A percentile compares a stretch with the other conserved stretches of the same genome.
Evolutionary conservation across 257 asterid species (phyloP).

Genomic region (Agastache rugosa): DNA sequence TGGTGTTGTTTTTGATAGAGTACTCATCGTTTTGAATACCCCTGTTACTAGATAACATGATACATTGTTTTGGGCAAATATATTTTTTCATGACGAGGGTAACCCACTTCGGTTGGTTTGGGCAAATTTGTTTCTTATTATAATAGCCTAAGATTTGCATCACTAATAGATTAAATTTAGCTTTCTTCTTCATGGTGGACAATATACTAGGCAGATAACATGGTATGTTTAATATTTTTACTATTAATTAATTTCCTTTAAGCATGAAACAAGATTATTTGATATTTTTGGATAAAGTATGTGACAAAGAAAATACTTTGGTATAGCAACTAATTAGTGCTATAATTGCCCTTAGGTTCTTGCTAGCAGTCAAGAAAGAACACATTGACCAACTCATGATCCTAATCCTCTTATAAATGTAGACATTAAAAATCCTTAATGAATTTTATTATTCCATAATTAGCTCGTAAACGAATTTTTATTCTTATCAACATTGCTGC

Average conservation of each 20-base stretch:
- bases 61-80: background rate
- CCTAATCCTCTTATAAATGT: background rate
- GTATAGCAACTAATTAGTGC: background rate
- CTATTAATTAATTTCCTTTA: background rate
- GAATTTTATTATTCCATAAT: background rate
- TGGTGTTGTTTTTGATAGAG: background rate
- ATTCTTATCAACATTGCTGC: too few species aligned
- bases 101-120: background rate
- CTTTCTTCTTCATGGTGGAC: background rate
- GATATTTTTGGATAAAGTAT: background rate
- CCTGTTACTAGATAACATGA: background rate
- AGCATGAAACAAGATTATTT: background rate
- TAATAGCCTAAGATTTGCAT: background rate
- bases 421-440: background rate
- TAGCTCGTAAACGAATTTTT: background rate
- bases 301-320: background rate
- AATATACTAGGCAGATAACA: background rate
- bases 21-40: background rate
- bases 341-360: too few species aligned
- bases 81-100: too few species aligned
- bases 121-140: slow-evolving; percentile 3
- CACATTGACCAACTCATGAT: background rate
- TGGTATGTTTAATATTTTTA: background rate
- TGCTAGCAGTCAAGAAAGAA: background rate
- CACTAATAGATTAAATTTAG: background rate